Conservation (phyloP, 768 basidiomycete species). For the Trametes punicea region DNA sequence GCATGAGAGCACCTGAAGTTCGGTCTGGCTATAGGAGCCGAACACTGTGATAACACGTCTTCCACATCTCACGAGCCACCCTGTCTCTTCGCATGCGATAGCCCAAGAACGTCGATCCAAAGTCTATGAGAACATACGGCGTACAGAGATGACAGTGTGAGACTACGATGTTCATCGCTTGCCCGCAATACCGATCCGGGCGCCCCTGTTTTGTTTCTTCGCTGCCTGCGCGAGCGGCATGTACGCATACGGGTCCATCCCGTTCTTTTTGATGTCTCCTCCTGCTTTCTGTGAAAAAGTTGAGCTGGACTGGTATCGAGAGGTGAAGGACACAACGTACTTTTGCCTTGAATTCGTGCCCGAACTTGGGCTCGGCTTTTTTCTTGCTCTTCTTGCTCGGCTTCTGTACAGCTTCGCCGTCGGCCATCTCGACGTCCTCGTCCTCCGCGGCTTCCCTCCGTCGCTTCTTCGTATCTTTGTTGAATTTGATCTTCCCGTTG, state of each 20-base stretch:
- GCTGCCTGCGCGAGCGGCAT: conserved; percentile 80
- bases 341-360: conserved; percentile 95
- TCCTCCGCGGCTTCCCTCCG: conserved; percentile 59
- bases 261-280: conserved; percentile 87
- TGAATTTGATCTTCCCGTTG: conserved; percentile 87
- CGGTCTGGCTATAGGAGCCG: too few relatives aligned
- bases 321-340: conserved; percentile 40
- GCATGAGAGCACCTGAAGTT: too few relatives aligned
- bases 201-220: conserved; percentile 52
- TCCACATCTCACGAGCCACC: not conserved
- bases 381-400: conserved; percentile 47
- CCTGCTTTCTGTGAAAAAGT: conserved; percentile 71
- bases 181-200: conserved; percentile 56
- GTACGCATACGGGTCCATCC: conserved; percentile 92
- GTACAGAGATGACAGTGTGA: conserved; percentile 8
- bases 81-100: conserved; percentile 4
- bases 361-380: conserved; percentile 57
- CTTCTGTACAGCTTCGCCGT: conserved; percentile 43
- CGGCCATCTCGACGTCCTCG: conserved; percentile 73
- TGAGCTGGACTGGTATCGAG: not conserved
- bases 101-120: conserved; percentile 9
- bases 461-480: conserved; percentile 95
- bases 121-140: conserved; percentile 8
- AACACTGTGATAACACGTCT: not conserved
- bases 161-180: conserved; percentile 44